Evolutionary conservation across 345 rosid species (phyloP).

Genomic region (Theobroma cacao): DNA sequence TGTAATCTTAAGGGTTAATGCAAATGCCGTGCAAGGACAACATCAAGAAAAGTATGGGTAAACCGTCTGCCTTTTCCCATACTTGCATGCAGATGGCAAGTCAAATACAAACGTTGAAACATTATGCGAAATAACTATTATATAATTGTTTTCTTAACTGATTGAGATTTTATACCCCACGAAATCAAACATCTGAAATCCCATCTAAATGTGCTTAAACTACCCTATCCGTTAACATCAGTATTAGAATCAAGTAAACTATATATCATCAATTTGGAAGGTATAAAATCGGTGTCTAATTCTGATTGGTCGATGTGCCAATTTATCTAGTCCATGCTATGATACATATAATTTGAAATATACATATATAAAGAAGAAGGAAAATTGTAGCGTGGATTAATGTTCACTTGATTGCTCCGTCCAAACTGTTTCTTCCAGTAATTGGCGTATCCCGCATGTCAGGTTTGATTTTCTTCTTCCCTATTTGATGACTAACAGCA

Average conservation of each 20-base stretch:
- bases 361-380: too few species aligned
- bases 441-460: background rate
- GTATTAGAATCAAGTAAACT: conserved; percentile 17
- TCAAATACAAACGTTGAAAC: conserved; percentile 42
- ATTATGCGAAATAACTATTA: background rate
- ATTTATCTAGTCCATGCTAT: background rate
- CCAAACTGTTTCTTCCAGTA: conserved; percentile 5
- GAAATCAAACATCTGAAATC: conserved; percentile 43
- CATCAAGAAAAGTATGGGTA: conserved; percentile 46
- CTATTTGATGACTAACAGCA: background rate
- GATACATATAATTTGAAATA: too few species aligned
- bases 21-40: conserved; percentile 46
- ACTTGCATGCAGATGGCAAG: conserved; percentile 48
- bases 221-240: conserved; percentile 28
- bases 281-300: conserved; percentile 21
- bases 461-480: background rate
- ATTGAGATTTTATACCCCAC: conserved; percentile 54
- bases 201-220: conserved; percentile 28
- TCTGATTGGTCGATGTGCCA: conserved; percentile 24
- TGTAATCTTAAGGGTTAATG: conserved; percentile 28
- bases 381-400: background rate
- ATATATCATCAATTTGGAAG: conserved; percentile 21
- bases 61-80: conserved; percentile 35
- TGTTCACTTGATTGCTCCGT: conserved; percentile 3
- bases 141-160: conserved; percentile 34